Evolutionary conservation across 805 yeast species (phyloP).

Genomic region (Wickerhamomyces hampshirensis): DNA sequence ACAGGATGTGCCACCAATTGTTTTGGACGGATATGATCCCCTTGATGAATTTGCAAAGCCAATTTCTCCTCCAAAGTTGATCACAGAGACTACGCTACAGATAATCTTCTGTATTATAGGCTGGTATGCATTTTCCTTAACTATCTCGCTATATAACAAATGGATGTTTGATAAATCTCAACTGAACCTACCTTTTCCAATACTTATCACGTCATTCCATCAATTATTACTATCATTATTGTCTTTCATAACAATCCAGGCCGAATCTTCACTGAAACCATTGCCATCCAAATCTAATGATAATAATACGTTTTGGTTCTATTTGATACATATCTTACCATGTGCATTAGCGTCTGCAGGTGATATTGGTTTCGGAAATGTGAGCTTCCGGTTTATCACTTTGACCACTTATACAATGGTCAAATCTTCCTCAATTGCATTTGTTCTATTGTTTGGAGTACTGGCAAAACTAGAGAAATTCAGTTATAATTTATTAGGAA

Average conservation of each 20-base stretch:
- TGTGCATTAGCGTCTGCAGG: slow-evolving; percentile 87
- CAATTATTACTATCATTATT: slow-evolving; percentile 65
- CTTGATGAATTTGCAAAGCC: neutral
- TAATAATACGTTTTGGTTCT: slow-evolving; percentile 19
- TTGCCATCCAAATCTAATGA: too few species aligned
- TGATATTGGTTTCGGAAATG: slow-evolving; percentile 90
- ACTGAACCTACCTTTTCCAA: slow-evolving; percentile 76
- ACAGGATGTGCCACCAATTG: neutral
- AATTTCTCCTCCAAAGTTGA: slow-evolving; percentile 3
- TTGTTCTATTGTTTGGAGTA: slow-evolving; percentile 86
- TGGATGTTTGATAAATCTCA: slow-evolving; percentile 90
- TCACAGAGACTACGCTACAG: slow-evolving; percentile 13
- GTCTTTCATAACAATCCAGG: slow-evolving; percentile 25
- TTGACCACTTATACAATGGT: slow-evolving; percentile 88
- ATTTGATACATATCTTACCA: slow-evolving; percentile 62
- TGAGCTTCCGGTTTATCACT: slow-evolving; percentile 73
- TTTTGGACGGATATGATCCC: neutral
- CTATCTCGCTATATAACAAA: slow-evolving; percentile 80
- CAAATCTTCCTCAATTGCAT: slow-evolving; percentile 81
- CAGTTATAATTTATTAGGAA: slow-evolving; percentile 58
- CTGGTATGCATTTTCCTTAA: slow-evolving; percentile 68
- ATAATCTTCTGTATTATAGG: slow-evolving; percentile 32
- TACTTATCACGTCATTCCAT: slow-evolving; percentile 79
- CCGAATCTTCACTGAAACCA: slow-evolving; percentile 15
- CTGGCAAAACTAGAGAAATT: slow-evolving; percentile 73